phyloP scores from a whole-genome alignment of 805 yeast species.

The Pichia occidentalis region DNA sequence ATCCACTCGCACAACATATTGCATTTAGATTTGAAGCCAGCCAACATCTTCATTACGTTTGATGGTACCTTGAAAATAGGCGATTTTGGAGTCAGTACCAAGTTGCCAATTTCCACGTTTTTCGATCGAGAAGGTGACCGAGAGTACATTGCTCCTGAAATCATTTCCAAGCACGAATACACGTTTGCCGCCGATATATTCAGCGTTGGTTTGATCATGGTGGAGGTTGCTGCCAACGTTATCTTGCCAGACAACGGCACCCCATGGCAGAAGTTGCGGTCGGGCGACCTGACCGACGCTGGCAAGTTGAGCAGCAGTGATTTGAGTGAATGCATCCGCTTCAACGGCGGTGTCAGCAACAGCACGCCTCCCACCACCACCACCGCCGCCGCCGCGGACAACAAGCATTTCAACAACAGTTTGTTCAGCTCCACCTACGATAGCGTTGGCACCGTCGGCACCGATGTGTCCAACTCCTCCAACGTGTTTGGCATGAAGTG shows the following conservation, averaged over 20 bases:
- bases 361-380: no score
- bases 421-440: conserved; percentile 14
- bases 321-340: no score
- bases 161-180: conserved; percentile 73
- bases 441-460: conserved; percentile 12
- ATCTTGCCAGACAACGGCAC: conserved; percentile 92
- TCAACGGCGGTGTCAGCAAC: no score
- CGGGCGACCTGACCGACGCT: conserved; percentile 94
- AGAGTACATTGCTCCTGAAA: conserved; percentile 96
- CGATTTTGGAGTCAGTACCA: conserved; percentile 92
- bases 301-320: conserved; percentile 77
- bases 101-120: conserved; percentile 60
- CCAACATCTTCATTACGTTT: conserved; percentile 87
- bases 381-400: no score
- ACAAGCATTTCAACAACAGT: no score
- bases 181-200: conserved; percentile 92
- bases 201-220: conserved; percentile 87
- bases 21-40: conserved; percentile 92
- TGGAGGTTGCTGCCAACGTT: conserved; percentile 94
- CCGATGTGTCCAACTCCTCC: conserved; percentile 13
- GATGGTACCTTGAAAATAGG: conserved; percentile 93
- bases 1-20: conserved; percentile 72
- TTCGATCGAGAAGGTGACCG: conserved; percentile 96
- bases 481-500: not conserved
- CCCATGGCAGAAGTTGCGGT: conserved; percentile 91